A percentile compares a stretch with the other conserved stretches of the same genome.
Conservation (phyloP, 805 yeast genomes). For the Yamadazyma sp. region DNA sequence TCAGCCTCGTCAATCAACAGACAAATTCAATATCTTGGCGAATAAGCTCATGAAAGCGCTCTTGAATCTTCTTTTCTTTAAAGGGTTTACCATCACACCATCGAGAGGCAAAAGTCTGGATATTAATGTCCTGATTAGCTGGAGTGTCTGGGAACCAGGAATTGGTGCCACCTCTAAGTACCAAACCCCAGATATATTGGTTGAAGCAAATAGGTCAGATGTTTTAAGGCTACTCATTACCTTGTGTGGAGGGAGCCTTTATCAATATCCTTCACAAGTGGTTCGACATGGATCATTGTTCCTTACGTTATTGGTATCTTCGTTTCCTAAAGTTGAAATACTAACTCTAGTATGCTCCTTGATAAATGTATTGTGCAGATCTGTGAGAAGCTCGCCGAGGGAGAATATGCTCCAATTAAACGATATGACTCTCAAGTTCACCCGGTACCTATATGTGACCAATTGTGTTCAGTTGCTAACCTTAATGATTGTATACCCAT, state of each 20-base stretch:
- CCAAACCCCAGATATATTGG: constrained; percentile 24
- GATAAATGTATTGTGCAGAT: constrained; percentile 59
- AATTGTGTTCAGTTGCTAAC: constrained; percentile 63
- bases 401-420: constrained; percentile 47
- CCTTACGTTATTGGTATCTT: constrained; percentile 53
- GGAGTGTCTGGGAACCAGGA: constrained; percentile 76
- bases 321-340: constrained; percentile 48
- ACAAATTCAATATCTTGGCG: constrained; percentile 16
- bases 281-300: constrained; percentile 59
- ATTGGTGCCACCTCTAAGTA: constrained; percentile 49
- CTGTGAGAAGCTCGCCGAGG: constrained; percentile 37
- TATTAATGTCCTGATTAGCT: constrained; percentile 4
- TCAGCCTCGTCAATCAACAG: constrained; percentile 5
- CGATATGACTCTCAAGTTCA: constrained; percentile 23
- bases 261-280: constrained; percentile 41
- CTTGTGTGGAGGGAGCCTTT: constrained; percentile 62
- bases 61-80: constrained; percentile 51
- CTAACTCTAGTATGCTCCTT: constrained; percentile 65
- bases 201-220: constrained; percentile 69
- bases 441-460: constrained; percentile 49
- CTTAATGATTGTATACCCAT: constrained; percentile 59
- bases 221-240: constrained; percentile 60
- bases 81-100: constrained; percentile 48
- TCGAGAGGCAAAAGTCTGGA: not conserved
- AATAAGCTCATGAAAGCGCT: constrained; percentile 17